Evolutionary conservation across 441 rosid species (phyloP).

Genomic region (Brassica hybrid): DNA sequence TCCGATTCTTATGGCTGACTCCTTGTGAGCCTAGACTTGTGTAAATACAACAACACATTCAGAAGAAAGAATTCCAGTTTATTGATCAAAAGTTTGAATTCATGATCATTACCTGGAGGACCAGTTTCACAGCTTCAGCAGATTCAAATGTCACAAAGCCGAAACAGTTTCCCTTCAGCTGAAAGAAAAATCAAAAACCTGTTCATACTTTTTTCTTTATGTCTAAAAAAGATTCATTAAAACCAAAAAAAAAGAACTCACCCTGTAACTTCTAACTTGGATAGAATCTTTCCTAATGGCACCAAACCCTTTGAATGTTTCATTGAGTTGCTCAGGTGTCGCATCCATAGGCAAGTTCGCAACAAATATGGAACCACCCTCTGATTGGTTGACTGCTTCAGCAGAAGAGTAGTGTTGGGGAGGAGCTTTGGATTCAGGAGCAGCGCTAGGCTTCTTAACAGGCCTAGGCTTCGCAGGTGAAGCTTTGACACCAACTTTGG

Average conservation of each 20-base stretch:
- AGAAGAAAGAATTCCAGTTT: background rate
- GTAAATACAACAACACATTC: background rate
- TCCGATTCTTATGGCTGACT: slow-evolving; percentile 62
- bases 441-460: slow-evolving; percentile 26
- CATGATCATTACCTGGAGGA: slow-evolving; percentile 50
- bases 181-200: slow-evolving; percentile 2
- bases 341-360: no score
- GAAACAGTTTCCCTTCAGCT: slow-evolving; percentile 57
- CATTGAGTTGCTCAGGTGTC: slow-evolving; percentile 45
- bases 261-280: slow-evolving; percentile 60
- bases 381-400: background rate
- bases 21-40: slow-evolving; percentile 51
- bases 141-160: slow-evolving; percentile 67
- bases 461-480: slow-evolving; percentile 50
- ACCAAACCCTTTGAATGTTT: slow-evolving; percentile 56
- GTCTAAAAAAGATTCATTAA: no score
- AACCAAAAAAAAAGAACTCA: slow-evolving; percentile 8
- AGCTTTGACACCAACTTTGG: slow-evolving; percentile 41
- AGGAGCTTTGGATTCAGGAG: slow-evolving; percentile 41
- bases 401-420: slow-evolving; percentile 23
- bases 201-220: no score
- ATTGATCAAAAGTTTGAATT: background rate
- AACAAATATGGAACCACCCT: no score
- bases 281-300: slow-evolving; percentile 54
- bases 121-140: slow-evolving; percentile 53